phyloP scores from a whole-genome alignment of 2,329 filamentous ascomycete species.

The Ophidiomyces ophidiicola region DNA sequence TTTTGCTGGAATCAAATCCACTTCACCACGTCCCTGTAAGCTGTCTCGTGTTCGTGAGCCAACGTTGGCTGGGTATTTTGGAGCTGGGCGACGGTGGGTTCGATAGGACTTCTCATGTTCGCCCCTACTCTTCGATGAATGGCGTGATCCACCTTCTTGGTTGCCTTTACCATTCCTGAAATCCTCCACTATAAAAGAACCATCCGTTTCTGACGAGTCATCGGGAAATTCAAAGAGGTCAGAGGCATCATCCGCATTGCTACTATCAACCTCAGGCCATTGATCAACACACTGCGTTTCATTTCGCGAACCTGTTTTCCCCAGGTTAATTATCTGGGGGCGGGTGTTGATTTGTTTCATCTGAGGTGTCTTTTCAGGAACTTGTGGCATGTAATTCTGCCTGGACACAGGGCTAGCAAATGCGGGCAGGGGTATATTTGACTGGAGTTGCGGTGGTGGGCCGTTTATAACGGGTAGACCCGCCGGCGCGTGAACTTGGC shows the following conservation, averaged over 20 bases:
- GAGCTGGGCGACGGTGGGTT: conserved; percentile 20
- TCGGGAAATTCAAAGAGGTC: conserved; percentile 20
- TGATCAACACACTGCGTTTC: conserved; percentile 10
- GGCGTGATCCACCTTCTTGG: conserved; percentile 8
- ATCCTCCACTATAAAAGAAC: conserved; percentile 17
- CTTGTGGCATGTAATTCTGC: neutral
- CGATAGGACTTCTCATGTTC: conserved; percentile 18
- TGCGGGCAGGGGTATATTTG: neutral
- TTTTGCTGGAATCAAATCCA: conserved; percentile 21
- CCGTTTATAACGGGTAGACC: conserved; percentile 6
- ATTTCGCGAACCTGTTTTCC: conserved; percentile 8
- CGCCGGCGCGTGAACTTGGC: neutral
- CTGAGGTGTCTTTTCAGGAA: conserved; percentile 1
- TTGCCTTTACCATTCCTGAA: conserved; percentile 9
- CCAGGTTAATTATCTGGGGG: conserved; percentile 13
- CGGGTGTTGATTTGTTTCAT: conserved; percentile 4
- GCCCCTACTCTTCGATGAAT: conserved; percentile 15
- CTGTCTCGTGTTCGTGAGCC: neutral
- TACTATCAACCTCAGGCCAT: conserved; percentile 18
- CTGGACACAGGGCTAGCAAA: neutral
- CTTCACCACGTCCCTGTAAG: conserved; percentile 15
- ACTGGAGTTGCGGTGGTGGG: conserved; percentile 4
- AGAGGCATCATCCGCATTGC: conserved; percentile 23
- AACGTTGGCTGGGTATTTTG: conserved; percentile 9
- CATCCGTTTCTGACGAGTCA: conserved; percentile 22